Percentiles rank a stretch among this genome's conserved stretches.
Conservation (phyloP, 257 asterid genomes). For the Rehmannia glutinosa region DNA sequence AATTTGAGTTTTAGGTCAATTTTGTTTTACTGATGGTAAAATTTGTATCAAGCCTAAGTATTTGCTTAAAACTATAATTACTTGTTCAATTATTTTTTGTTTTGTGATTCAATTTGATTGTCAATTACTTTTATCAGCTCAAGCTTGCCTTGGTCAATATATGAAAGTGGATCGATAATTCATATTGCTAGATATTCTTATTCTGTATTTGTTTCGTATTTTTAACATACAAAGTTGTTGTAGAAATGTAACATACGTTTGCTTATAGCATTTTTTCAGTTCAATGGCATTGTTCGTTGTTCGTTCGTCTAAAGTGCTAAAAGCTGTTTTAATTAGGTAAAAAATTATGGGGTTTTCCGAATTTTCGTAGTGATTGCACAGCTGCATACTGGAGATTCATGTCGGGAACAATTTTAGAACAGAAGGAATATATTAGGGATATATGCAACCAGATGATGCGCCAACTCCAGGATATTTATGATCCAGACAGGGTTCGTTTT, state of each 20-base stretch:
- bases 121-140: no score
- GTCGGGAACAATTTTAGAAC: constrained; percentile 53
- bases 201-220: no score
- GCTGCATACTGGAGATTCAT: constrained; percentile 45
- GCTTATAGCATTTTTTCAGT: no score
- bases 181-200: no score
- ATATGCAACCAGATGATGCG: constrained; percentile 61
- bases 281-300: neutral
- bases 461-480: constrained; percentile 56
- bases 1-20: neutral
- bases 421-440: constrained; percentile 63
- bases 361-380: constrained; percentile 55
- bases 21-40: no score
- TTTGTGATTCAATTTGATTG: neutral
- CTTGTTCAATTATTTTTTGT: neutral
- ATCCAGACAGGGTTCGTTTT: constrained; percentile 52
- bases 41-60: no score
- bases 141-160: no score
- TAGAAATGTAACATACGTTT: neutral
- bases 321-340: constrained; percentile 35
- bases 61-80: neutral
- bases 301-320: constrained; percentile 7
- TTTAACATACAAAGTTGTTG: no score
- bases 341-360: constrained; percentile 53
- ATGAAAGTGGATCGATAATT: no score